Percentiles rank a stretch among this genome's conserved stretches.
Conservation (phyloP, 106 monocot genomes). For the Dendrobium catenatum region DNA sequence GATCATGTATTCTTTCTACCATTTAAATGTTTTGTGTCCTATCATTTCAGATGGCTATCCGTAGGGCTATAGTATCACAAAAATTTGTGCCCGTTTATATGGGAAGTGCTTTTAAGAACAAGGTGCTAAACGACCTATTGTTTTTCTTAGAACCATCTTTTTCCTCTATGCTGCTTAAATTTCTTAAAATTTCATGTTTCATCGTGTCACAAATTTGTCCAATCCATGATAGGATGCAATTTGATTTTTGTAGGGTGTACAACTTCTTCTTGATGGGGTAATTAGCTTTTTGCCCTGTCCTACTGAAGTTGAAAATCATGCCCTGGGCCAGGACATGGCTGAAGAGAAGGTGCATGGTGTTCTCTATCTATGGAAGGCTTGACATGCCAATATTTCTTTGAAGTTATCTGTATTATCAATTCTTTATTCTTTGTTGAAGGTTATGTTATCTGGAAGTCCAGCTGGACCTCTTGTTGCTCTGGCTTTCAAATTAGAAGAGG, state of each 20-base stretch:
- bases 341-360: slow-evolving; percentile 76
- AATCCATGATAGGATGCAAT: slow-evolving; percentile 9
- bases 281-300: slow-evolving; percentile 88
- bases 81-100: slow-evolving; percentile 95
- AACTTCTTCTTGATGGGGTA: slow-evolving; percentile 93
- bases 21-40: neutral
- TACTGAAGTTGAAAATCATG: slow-evolving; percentile 83
- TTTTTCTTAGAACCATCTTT: neutral
- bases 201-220: neutral
- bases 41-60: slow-evolving; percentile 73
- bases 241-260: slow-evolving; percentile 64
- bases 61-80: slow-evolving; percentile 79
- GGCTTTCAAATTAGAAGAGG: slow-evolving; percentile 98
- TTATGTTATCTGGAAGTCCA: slow-evolving; percentile 75
- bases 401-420: neutral
- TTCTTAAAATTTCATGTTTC: neutral
- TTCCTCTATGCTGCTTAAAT: neutral
- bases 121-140: slow-evolving; percentile 32
- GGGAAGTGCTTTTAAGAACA: slow-evolving; percentile 99
- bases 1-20: neutral
- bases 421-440: slow-evolving; percentile 28
- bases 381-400: neutral
- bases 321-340: slow-evolving; percentile 79
- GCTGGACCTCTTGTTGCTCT: slow-evolving; percentile 84
- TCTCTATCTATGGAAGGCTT: neutral